phyloP scores from a whole-genome alignment of 2,329 filamentous ascomycete species.

The Botrytis fragariae region DNA sequence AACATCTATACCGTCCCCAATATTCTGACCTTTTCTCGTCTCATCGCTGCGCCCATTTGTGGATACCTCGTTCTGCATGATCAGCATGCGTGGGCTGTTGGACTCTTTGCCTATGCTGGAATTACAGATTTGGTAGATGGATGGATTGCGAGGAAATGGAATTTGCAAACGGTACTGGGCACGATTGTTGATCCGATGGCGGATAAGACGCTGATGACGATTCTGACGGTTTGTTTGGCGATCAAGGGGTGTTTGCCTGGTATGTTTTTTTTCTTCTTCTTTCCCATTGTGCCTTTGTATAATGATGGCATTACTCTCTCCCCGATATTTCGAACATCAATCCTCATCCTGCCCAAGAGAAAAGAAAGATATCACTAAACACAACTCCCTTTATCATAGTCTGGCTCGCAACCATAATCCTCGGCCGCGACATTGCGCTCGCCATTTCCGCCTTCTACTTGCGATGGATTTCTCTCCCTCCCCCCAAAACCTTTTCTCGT shows the following conservation, averaged over 20 bases:
- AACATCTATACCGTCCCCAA: constrained; percentile 98
- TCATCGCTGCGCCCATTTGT: constrained; percentile 77
- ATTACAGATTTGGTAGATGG: constrained; percentile 91
- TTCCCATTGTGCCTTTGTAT: too few relatives aligned
- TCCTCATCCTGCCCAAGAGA: too few relatives aligned
- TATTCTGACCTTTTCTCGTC: constrained; percentile 80
- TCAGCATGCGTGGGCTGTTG: constrained; percentile 73
- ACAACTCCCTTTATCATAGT: constrained; percentile 46
- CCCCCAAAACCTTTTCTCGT: constrained; percentile 84
- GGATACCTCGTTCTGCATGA: constrained; percentile 88
- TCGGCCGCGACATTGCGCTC: constrained; percentile 82
- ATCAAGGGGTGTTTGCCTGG: constrained; percentile 77
- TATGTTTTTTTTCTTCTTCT: constrained; percentile 44
- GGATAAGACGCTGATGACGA: constrained; percentile 94
- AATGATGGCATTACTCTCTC: not conserved
- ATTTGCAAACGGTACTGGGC: constrained; percentile 88
- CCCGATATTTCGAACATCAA: not conserved
- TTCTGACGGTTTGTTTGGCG: constrained; percentile 81
- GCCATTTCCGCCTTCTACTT: constrained; percentile 89
- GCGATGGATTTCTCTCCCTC: constrained; percentile 88
- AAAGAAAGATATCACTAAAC: not conserved
- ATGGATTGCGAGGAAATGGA: constrained; percentile 86
- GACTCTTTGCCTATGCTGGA: constrained; percentile 88
- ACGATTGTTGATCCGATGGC: constrained; percentile 96
- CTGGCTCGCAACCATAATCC: constrained; percentile 85